A percentile compares a stretch with the other conserved stretches of the same genome.
Evolutionary conservation across 2,329 filamentous ascomycete genomes (phyloP).

Genomic region (Cryoendolithus antarcticus): DNA sequence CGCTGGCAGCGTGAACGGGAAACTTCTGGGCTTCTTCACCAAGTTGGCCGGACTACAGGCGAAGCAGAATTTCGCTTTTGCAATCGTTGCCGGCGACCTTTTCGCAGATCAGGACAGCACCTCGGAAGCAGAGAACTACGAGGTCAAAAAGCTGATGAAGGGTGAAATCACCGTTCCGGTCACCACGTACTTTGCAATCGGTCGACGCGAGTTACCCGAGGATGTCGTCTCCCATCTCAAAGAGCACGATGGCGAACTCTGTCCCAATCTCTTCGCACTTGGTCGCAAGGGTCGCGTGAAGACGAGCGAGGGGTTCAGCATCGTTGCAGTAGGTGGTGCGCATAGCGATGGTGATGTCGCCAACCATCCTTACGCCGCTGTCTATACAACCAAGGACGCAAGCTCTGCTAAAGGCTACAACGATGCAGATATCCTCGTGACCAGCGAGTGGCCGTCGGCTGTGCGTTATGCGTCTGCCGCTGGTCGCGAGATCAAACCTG

Average conservation of each 20-base stretch:
- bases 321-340: conserved; percentile 73
- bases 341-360: conserved; percentile 28
- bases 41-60: conserved; percentile 71
- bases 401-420: conserved; percentile 47
- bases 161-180: conserved; percentile 65
- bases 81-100: conserved; percentile 71
- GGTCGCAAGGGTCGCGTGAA: conserved; percentile 80
- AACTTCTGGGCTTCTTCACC: conserved; percentile 60
- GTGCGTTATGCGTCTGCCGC: conserved; percentile 27
- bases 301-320: conserved; percentile 76
- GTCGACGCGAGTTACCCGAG: conserved; percentile 57
- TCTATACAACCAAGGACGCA: conserved; percentile 65
- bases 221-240: conserved; percentile 61
- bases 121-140: conserved; percentile 34
- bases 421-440: conserved; percentile 74
- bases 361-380: conserved; percentile 51
- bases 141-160: conserved; percentile 45
- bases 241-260: conserved; percentile 57
- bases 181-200: conserved; percentile 83
- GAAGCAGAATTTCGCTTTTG: conserved; percentile 81
- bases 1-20: conserved; percentile 70
- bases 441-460: conserved; percentile 70
- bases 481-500: conserved; percentile 31
- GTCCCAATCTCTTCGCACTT: conserved; percentile 81
- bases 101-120: conserved; percentile 45